Evolutionary conservation across 2,329 filamentous ascomycete genomes (phyloP).

Genomic region (Penicillium vulpinum): DNA sequence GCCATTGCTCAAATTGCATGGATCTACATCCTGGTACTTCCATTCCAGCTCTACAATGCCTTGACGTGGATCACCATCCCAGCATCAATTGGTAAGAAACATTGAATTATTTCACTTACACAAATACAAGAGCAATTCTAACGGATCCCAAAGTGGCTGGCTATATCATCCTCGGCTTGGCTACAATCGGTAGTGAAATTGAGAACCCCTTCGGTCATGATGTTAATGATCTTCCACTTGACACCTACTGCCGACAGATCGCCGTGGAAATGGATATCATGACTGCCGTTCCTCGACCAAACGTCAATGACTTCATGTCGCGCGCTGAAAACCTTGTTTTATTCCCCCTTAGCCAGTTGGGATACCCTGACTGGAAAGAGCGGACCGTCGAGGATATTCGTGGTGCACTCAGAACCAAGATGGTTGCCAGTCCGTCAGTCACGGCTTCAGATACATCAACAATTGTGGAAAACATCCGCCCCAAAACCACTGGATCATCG

Average conservation of each 20-base stretch:
- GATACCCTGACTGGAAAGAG: slow-evolving; percentile 52
- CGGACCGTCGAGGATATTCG: slow-evolving; percentile 51
- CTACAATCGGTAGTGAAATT: slow-evolving; percentile 74
- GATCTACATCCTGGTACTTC: slow-evolving; percentile 77
- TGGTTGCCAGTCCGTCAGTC: slow-evolving; percentile 20
- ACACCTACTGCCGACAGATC: slow-evolving; percentile 74
- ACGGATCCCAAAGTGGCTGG: slow-evolving; percentile 51
- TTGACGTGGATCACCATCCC: slow-evolving; percentile 77
- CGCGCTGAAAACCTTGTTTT: slow-evolving; percentile 40
- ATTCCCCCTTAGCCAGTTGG: slow-evolving; percentile 44
- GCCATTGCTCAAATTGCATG: slow-evolving; percentile 84
- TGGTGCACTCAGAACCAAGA: slow-evolving; percentile 42
- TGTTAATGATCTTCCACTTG: slow-evolving; percentile 77
- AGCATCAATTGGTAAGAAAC: slow-evolving; percentile 58
- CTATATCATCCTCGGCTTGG: slow-evolving; percentile 80
- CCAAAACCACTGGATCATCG: slow-evolving; percentile 11
- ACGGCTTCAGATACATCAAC: slow-evolving; percentile 26
- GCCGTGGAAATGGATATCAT: slow-evolving; percentile 73
- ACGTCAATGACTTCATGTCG: slow-evolving; percentile 50
- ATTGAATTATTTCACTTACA: background rate
- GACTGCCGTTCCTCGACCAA: slow-evolving; percentile 57
- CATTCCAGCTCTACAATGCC: slow-evolving; percentile 70
- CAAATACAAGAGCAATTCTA: background rate
- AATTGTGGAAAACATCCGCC: slow-evolving; percentile 15
- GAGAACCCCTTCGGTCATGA: slow-evolving; percentile 84